Evolutionary conservation across 176 grass and related monocot species (phyloP).

Genomic region (Rhipidocladum racemiflorum): DNA sequence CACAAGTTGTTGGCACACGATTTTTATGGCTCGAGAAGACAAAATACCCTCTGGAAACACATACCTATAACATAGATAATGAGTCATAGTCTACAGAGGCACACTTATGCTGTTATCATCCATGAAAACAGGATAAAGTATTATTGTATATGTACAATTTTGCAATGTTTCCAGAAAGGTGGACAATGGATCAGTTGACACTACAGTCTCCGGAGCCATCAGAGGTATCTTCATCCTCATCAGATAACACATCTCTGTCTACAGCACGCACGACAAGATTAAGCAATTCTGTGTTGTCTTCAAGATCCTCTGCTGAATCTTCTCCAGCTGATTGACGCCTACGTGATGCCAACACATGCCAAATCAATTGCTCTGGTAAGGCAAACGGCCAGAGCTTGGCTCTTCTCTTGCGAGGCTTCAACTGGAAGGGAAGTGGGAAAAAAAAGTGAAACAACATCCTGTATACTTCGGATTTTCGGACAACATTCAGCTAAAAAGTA

Average conservation of each 20-base stretch:
- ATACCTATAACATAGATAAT: conserved; percentile 22
- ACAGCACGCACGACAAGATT: conserved; percentile 49
- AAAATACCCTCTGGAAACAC: not conserved
- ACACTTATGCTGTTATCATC: conserved; percentile 7
- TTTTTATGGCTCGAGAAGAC: not conserved
- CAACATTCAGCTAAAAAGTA: not conserved
- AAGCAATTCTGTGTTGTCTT: conserved; percentile 42
- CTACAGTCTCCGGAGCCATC: conserved; percentile 47
- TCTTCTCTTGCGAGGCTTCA: conserved; percentile 59
- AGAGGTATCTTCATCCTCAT: conserved; percentile 58
- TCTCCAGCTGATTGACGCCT: conserved; percentile 29
- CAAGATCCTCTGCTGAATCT: conserved; percentile 33
- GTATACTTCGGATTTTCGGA: conserved; percentile 6
- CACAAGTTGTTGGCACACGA: too few species aligned
- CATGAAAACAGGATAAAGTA: conserved; percentile 6
- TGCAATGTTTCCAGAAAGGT: conserved; percentile 16
- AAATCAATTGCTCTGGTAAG: conserved; percentile 63
- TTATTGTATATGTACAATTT: conserved; percentile 38
- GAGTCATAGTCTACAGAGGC: not conserved
- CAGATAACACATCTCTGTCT: conserved; percentile 43
- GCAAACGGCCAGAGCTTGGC: conserved; percentile 41
- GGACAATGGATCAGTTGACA: conserved; percentile 31
- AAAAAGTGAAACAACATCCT: not conserved
- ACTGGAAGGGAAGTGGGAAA: conserved; percentile 16
- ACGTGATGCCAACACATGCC: conserved; percentile 44